Evolutionary conservation across 768 basidiomycete species (phyloP).

Genomic region (Rhodotorula diobovata): DNA sequence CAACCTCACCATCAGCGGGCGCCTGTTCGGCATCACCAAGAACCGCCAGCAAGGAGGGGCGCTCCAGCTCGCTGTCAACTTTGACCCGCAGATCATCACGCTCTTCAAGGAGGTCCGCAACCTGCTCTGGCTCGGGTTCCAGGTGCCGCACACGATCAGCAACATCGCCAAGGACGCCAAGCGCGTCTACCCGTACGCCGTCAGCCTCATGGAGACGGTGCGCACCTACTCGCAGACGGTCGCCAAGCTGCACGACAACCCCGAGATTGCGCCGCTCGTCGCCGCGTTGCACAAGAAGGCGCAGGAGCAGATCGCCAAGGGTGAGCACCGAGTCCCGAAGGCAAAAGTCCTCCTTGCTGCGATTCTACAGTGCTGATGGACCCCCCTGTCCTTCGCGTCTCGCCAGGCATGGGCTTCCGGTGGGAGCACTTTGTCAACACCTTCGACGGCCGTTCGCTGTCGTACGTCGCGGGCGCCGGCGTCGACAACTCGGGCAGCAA

Average conservation of each 20-base stretch:
- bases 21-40: conserved; percentile 75
- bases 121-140: conserved; percentile 89
- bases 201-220: conserved; percentile 96
- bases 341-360: too few species aligned
- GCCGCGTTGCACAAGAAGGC: conserved; percentile 90
- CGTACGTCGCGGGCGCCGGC: conserved; percentile 15
- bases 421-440: conserved; percentile 98
- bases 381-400: not conserved
- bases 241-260: conserved; percentile 81
- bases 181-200: conserved; percentile 95
- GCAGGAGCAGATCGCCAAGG: conserved; percentile 86
- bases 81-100: conserved; percentile 96
- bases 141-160: conserved; percentile 86
- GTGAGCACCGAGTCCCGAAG: too few species aligned
- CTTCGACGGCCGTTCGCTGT: conserved; percentile 62
- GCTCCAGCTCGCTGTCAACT: conserved; percentile 89
- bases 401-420: conserved; percentile 79
- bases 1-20: conserved; percentile 84
- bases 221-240: conserved; percentile 93
- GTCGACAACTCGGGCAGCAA: conserved; percentile 59
- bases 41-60: conserved; percentile 57
- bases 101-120: conserved; percentile 98
- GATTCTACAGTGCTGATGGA: too few species aligned
- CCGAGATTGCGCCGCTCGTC: conserved; percentile 87
- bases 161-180: conserved; percentile 99